These are phyloP conservation scores for Fomitopsis schrenkii DNA, from an alignment of 1,284 basidiomycete genomes.

Conservation along the genomic window DNA sequence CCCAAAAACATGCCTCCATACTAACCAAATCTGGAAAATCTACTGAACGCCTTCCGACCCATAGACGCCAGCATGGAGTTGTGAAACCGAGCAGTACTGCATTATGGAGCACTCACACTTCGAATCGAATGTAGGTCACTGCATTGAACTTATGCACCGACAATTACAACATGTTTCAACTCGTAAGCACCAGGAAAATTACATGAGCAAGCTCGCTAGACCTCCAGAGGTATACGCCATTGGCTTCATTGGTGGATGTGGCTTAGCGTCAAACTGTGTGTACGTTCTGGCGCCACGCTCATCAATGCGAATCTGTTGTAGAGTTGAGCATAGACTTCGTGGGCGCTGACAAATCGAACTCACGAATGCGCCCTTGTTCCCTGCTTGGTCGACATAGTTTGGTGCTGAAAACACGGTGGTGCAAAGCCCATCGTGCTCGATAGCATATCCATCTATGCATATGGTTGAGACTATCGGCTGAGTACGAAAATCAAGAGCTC, in stretches of 20 bases:
- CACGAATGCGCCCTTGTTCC: slow-evolving; percentile 81
- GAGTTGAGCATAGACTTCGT: not conserved
- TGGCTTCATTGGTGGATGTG: slow-evolving; percentile 87
- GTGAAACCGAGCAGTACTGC: too few species aligned
- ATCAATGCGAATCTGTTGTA: slow-evolving; percentile 69
- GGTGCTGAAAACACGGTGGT: slow-evolving; percentile 87
- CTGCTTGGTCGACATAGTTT: slow-evolving; percentile 81
- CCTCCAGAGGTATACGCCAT: slow-evolving; percentile 84
- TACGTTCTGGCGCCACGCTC: slow-evolving; percentile 73
- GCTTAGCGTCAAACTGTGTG: slow-evolving; percentile 81
- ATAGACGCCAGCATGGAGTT: not conserved
- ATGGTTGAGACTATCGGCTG: not conserved
- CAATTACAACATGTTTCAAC: too few species aligned
- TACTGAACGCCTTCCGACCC: not conserved
- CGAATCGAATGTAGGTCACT: too few species aligned
- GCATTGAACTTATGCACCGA: too few species aligned
- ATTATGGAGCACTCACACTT: too few species aligned
- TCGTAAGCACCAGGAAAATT: not conserved
- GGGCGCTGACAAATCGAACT: slow-evolving; percentile 22
- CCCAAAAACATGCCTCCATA: too few species aligned
- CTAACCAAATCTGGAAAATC: not conserved
- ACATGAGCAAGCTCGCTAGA: slow-evolving; percentile 62
- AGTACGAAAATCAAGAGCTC: slow-evolving; percentile 14
- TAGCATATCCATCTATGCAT: slow-evolving; percentile 72
- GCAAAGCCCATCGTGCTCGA: slow-evolving; percentile 88